Conservation (phyloP, 2,329 filamentous ascomycete genomes). For the Colletotrichum costaricense region DNA sequence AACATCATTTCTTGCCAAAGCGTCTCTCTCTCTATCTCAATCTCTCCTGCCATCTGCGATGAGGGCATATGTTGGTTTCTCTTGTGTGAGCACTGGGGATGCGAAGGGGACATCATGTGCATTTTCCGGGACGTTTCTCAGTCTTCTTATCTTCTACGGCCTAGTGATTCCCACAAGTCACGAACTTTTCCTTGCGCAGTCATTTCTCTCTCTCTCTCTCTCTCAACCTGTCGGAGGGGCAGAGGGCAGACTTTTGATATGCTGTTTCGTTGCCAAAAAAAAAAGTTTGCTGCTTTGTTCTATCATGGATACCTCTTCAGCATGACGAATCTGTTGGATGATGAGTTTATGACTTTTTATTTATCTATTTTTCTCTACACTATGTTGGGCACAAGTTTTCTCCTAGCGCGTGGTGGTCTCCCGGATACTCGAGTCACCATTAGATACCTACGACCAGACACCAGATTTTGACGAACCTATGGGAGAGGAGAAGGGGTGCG, state of each 20-base stretch:
- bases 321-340: constrained; percentile 36
- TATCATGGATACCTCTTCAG: constrained; percentile 38
- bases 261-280: constrained; percentile 24
- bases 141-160: constrained; percentile 31
- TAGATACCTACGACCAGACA: constrained; percentile 7
- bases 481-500: neutral
- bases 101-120: constrained; percentile 28
- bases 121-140: constrained; percentile 26
- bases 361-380: constrained; percentile 1
- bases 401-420: constrained; percentile 5
- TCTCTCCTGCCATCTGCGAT: constrained; percentile 31
- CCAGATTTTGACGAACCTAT: neutral
- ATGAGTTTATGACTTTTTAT: constrained; percentile 32
- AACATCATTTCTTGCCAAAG: constrained; percentile 32
- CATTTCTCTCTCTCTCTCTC: constrained; percentile 30
- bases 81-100: constrained; percentile 31
- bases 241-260: constrained; percentile 33
- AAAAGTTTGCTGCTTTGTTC: constrained; percentile 37
- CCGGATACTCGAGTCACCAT: constrained; percentile 7
- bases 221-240: constrained; percentile 15
- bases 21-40: constrained; percentile 26
- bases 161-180: constrained; percentile 37
- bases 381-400: constrained; percentile 10
- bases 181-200: constrained; percentile 29
- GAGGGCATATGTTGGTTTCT: constrained; percentile 31